Conservation (phyloP, 1,139 yeast genomes). For the Insectozyma bohioensis region DNA sequence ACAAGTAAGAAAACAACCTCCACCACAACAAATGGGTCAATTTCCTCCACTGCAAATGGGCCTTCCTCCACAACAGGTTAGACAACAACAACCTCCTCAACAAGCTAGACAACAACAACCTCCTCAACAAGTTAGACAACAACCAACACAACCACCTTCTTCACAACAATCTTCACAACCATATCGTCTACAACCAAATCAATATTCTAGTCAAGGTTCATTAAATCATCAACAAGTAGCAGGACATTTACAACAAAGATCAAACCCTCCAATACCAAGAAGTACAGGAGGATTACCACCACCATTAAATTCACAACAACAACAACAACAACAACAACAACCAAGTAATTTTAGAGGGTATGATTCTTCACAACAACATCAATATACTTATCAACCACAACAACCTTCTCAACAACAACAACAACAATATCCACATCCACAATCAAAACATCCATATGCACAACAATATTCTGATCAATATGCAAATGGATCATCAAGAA, state of each 20-base stretch:
- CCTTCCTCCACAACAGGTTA: slow-evolving; percentile 7
- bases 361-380: slow-evolving; percentile 13
- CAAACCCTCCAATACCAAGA: slow-evolving; percentile 9
- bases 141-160: slow-evolving; percentile 4
- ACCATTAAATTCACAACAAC: slow-evolving; percentile 13
- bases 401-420: slow-evolving; percentile 7
- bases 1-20: slow-evolving; percentile 6
- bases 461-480: slow-evolving; percentile 11
- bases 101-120: slow-evolving; percentile 9
- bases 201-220: too few species aligned
- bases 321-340: slow-evolving; percentile 8
- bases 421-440: slow-evolving; percentile 4
- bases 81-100: slow-evolving; percentile 11
- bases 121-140: slow-evolving; percentile 10
- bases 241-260: slow-evolving; percentile 7
- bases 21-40: not conserved
- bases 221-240: slow-evolving; percentile 9
- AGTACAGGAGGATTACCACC: slow-evolving; percentile 10
- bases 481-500: slow-evolving; percentile 11
- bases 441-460: slow-evolving; percentile 11
- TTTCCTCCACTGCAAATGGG: too few species aligned
- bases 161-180: not conserved
- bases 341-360: slow-evolving; percentile 13
- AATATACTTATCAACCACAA: slow-evolving; percentile 14
- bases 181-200: slow-evolving; percentile 6